phyloP scores from a whole-genome alignment of 2,329 filamentous ascomycete genomes.

The Scolecobasidium constrictum region DNA sequence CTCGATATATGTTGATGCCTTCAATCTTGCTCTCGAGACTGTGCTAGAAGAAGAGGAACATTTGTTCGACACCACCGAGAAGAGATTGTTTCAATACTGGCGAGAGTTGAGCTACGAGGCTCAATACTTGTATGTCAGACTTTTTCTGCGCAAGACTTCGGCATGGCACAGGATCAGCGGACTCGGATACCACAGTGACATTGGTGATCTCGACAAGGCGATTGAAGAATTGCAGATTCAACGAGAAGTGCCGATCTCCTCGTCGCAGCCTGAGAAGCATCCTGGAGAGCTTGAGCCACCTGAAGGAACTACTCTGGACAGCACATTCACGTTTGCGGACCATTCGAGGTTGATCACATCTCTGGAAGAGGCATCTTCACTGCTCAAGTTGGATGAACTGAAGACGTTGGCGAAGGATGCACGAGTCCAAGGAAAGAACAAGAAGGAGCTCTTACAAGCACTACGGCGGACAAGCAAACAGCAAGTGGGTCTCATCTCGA shows the following conservation, averaged over 20 bases:
- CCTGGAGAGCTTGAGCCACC: constrained; percentile 39
- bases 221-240: constrained; percentile 52
- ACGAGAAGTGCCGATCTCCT: constrained; percentile 42
- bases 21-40: constrained; percentile 82
- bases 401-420: constrained; percentile 76
- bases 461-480: constrained; percentile 62
- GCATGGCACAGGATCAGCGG: constrained; percentile 78
- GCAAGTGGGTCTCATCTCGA: constrained; percentile 62
- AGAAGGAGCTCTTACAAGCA: constrained; percentile 65
- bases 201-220: constrained; percentile 60
- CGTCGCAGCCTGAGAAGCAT: constrained; percentile 23
- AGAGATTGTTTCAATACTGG: constrained; percentile 68
- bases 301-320: constrained; percentile 37
- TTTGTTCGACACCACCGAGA: constrained; percentile 73
- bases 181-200: constrained; percentile 72
- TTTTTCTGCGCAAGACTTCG: constrained; percentile 86
- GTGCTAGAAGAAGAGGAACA: constrained; percentile 83
- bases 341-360: constrained; percentile 61
- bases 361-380: constrained; percentile 70
- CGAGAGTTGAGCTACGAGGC: constrained; percentile 64
- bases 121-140: constrained; percentile 86
- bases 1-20: constrained; percentile 95
- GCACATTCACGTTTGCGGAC: constrained; percentile 69
- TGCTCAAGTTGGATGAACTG: constrained; percentile 80
- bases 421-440: constrained; percentile 80